These are phyloP conservation scores for Botryotinia convoluta DNA, from an alignment of 2,329 filamentous ascomycete species.

Conservation along the genomic window DNA sequence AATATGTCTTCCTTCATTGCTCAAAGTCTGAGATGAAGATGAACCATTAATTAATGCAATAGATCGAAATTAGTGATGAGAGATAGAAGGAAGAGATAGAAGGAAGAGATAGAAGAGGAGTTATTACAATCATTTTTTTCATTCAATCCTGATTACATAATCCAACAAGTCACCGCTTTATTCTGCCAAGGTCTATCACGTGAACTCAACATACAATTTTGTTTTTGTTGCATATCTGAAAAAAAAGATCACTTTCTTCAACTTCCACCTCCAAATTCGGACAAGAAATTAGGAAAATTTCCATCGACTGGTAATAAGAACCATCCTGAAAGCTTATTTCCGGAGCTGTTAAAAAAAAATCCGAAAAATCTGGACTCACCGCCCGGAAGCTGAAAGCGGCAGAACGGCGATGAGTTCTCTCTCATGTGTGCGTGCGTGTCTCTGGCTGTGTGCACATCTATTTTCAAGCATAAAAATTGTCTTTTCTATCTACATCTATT, in stretches of 20 bases:
- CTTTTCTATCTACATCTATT: neutral
- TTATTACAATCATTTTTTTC: neutral
- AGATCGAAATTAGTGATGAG: neutral
- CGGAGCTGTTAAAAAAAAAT: neutral
- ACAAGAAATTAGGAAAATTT: neutral
- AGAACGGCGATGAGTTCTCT: neutral
- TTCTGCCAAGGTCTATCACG: neutral
- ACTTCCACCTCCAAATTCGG: neutral
- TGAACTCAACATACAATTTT: rapidly evolving
- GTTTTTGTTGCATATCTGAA: neutral
- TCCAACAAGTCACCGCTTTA: neutral
- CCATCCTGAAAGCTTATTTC: neutral
- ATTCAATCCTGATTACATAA: neutral
- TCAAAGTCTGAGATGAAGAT: neutral
- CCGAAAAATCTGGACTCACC: neutral
- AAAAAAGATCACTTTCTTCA: neutral
- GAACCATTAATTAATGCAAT: neutral
- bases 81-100: neutral
- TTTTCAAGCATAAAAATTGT: neutral
- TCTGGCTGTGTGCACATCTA: neutral
- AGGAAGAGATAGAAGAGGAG: too few relatives aligned
- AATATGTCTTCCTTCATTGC: neutral
- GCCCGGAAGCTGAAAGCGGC: neutral
- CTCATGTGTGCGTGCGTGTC: too few relatives aligned
- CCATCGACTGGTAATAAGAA: neutral